phyloP scores from a whole-genome alignment of 768 basidiomycete species.

The Mycena latifolia region DNA sequence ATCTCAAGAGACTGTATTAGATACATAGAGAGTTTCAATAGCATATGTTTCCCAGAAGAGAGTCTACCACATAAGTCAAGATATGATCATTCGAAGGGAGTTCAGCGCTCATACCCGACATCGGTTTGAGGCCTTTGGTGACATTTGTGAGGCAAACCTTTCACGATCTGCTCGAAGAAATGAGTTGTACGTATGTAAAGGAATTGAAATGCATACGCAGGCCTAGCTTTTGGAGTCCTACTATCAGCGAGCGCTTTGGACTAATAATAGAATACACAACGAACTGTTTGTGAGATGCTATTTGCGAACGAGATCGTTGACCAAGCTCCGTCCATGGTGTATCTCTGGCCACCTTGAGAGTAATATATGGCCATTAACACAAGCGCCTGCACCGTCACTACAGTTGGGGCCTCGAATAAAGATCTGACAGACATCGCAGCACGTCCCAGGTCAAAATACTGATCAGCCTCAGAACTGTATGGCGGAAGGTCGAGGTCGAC shows the following conservation, averaged over 20 bases:
- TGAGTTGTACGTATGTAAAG: neutral
- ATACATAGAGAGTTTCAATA: constrained; percentile 56
- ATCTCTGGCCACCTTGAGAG: constrained; percentile 47
- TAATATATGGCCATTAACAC: constrained; percentile 51
- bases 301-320: constrained; percentile 46
- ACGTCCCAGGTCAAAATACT: constrained; percentile 57
- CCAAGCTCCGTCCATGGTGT: constrained; percentile 50
- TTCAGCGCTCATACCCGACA: constrained; percentile 8
- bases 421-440: constrained; percentile 53
- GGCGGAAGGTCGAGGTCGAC: constrained; percentile 44
- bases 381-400: constrained; percentile 55
- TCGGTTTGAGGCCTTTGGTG: constrained; percentile 40
- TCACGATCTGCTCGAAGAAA: constrained; percentile 20
- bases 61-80: constrained; percentile 20
- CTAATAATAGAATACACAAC: constrained; percentile 26
- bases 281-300: constrained; percentile 49
- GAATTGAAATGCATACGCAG: constrained; percentile 16
- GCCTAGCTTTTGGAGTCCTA: constrained; percentile 26
- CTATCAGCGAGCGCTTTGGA: neutral
- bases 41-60: constrained; percentile 64
- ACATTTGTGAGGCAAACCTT: constrained; percentile 41
- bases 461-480: constrained; percentile 54
- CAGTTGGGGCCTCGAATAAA: constrained; percentile 52
- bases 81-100: constrained; percentile 39
- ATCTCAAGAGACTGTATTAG: constrained; percentile 1